Evolutionary conservation across 257 asterid genomes (phyloP).

Genomic region (Perilla frutescens): DNA sequence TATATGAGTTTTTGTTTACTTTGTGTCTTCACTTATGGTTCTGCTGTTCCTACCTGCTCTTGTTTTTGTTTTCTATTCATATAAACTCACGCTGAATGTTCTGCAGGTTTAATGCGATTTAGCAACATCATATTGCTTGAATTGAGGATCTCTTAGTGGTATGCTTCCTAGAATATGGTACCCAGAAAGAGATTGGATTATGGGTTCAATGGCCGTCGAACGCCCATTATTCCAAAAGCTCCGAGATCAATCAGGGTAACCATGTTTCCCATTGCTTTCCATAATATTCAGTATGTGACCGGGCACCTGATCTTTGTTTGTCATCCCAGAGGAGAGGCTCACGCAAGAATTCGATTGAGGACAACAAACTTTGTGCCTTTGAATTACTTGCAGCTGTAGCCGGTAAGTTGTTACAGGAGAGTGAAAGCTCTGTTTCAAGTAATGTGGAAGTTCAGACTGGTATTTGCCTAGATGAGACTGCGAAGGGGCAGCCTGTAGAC

Average conservation of each 20-base stretch:
- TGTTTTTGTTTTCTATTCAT: no score
- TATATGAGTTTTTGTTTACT: neutral
- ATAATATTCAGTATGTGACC: constrained; percentile 18
- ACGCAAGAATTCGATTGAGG: constrained; percentile 52
- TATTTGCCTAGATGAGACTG: constrained; percentile 38
- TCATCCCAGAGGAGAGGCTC: constrained; percentile 63
- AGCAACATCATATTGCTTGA: constrained; percentile 32
- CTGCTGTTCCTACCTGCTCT: no score
- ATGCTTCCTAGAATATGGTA: constrained; percentile 69
- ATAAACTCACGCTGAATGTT: constrained; percentile 1
- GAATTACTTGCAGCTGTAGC: constrained; percentile 98
- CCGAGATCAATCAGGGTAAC: constrained; percentile 79
- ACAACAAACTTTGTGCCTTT: constrained; percentile 76
- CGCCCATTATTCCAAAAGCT: constrained; percentile 69
- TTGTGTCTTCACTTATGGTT: neutral
- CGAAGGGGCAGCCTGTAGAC: constrained; percentile 42
- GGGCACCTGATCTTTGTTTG: constrained; percentile 30
- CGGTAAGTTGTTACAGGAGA: constrained; percentile 83
- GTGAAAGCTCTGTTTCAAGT: constrained; percentile 86
- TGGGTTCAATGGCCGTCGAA: constrained; percentile 50
- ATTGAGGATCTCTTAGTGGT: constrained; percentile 51
- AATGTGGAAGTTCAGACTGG: constrained; percentile 55
- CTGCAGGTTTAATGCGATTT: constrained; percentile 48
- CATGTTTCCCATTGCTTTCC: constrained; percentile 18
- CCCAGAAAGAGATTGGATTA: constrained; percentile 59